Evolutionary conservation across 1,139 yeast genomes (phyloP), one percentile per base, ranked within the genome.

Genomic region (Geotrichum australiense): DNA sequence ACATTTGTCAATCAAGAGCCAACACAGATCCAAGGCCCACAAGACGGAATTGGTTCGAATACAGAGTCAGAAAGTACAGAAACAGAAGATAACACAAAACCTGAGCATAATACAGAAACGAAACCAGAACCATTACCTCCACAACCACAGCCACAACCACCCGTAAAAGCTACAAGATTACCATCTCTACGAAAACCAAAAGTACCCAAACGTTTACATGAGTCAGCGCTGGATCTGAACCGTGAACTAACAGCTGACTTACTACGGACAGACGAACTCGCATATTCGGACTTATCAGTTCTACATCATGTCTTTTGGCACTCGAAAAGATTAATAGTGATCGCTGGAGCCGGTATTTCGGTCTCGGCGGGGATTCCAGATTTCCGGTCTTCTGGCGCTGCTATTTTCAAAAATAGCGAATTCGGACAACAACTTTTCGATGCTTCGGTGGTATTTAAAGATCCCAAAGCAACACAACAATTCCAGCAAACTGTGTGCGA

Each of bases 351-450:
- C 8, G 96, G 96, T 3, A 77, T 84, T 24, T 83, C 94, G 21
- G 91, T 89, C 45, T 83, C 83, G 34, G 86, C 94, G 0, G 96
- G 96, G 2, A 85, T 86, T 32, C 95, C 95, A 2, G 96, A 86
- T 58, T 86, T 86, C 57, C 66, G 96, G 48, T 83, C 94, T 0
- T 68, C 80, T 11, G 75, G 78, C 50, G 95, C 94, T 2, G 75
- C 79, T 48, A 70, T 79, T 41, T 73, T 82, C 37, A 76, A 77
- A 50, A 54, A 58, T 3, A 60, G 65, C 2, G 50, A 49, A 27
- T 69, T 77, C 3, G 94, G 94, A 6, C 85, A 82, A 58, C 87
- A 81, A 39, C 66, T 85, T 48, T 85, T 86, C 57, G 94, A 85
- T 60, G 78, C 79, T 35, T 79, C 81, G 37, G 78, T 85, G n/a